Base-by-base conservation (phyloP, 352 stramenopile genomes). In the Halophytophthora polymorphica region DNA sequence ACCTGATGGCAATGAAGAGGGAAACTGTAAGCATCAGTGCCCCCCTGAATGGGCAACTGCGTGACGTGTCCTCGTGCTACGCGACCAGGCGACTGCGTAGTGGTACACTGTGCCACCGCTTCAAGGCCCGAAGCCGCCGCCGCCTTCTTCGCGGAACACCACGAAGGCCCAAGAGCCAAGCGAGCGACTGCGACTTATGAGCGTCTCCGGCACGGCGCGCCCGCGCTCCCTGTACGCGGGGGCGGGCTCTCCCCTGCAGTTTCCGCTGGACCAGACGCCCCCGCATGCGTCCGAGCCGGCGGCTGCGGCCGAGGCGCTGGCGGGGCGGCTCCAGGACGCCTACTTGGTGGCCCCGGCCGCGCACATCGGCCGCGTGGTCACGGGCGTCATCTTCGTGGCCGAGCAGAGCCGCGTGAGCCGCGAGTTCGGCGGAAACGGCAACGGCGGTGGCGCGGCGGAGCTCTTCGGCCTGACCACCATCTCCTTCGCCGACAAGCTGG, bases 331-430 rank as follows among this genome's bases (percentile, higher is more conserved):
- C n/a, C 47, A 73, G 46, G 66, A 70, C 40, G 83, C 69, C 42
- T 95, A 95, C 47, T 69, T 93, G 10, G 83, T 95, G 7, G 51
- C 73, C 0, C 83, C 85, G 10, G 73, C 78, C 14, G 62, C 70
- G n/a, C 85, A 95, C 58, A 77, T 90, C 25, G 85, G 85, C 15
- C 82, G 85, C 39, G 79, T 95, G 19, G 84, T 93, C 50, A 95
- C 85, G 28, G 85, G 80, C 47, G 65, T 95, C 52, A 72, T 95
- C 42, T 71, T 95, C 37, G 46, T 88, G 34, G 63, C 70, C 39
- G 76, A 90, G 29, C 57, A 70, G 28, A 64, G 47, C 43, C 52
- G 56, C 42, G 50, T 55, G 28, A 73, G 54, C 22, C 66, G 58
- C 45, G 64, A 64, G 29, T 69, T 83, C 40, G 22, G 58, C n/a